Evolutionary conservation across 139 green algal genomes (phyloP), one percentile per base, ranked within the genome.

Genomic region (Ettlia oleoabundans): DNA sequence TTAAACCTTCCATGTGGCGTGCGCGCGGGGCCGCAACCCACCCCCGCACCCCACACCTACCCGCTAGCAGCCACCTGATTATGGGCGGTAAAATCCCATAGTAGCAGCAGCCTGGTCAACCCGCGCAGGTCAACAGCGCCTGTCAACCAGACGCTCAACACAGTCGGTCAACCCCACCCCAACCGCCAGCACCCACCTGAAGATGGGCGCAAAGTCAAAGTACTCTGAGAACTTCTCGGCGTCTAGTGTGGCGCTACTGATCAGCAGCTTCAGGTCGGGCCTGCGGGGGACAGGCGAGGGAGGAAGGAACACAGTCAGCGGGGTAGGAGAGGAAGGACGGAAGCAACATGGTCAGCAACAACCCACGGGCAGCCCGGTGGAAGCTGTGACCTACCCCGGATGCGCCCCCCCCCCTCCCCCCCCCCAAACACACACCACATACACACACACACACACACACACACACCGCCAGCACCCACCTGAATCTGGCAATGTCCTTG

Each of bases 121-220:
- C n/a, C n/a, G n/a, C n/a, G n/a, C n/a, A n/a, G n/a, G n/a, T n/a
- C n/a, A n/a, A n/a, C n/a, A n/a, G n/a, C n/a, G n/a, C n/a, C n/a
- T n/a, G n/a, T 15, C 47, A 58, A 15, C 47, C 47, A 58, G 15
- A 24, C 47, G 15, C 47, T 15, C 47, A 58, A 24, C 47, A 58
- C 47, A 58, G 47, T 15, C 47, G 15, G 47, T 15, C 47, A 58
- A 10, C 47, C 10, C 13, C 47, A 58, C 47, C 47, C 47, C 47
- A 58, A 10, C 47, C 10, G 47, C 47, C 47, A 58, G 47, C 47
- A 58, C 47, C 47, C 47, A 58, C 68, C 82, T 75, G 86, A 99
- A 98, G 81, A 98, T 98, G 64, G 96, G 96, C 2, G 96, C 96
- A 74, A 93, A 89, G 91, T 99, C 96, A 89, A 99, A 99, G 89